These are phyloP conservation scores for Staphylotrichum longicolle DNA, from an alignment of 495 filamentous ascomycete species.

Conservation along the genomic window DNA sequence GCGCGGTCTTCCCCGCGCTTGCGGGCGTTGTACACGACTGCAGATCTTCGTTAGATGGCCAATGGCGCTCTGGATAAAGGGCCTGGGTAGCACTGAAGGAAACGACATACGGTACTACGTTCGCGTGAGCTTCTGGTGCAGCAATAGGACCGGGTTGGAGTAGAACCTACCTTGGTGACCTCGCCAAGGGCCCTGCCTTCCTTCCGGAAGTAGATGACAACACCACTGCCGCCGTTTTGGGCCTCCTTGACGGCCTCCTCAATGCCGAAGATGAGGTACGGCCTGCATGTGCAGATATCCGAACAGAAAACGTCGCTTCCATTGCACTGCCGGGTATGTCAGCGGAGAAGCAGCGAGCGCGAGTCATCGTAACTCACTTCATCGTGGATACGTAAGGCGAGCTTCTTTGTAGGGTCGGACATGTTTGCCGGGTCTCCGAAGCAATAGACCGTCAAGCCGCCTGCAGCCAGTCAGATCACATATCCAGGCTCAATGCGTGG, in stretches of 20 bases:
- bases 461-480: slow-evolving; percentile 44
- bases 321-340: slow-evolving; percentile 60
- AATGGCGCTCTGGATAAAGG: slow-evolving; percentile 12
- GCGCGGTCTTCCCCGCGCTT: slow-evolving; percentile 82
- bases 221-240: slow-evolving; percentile 88
- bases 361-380: slow-evolving; percentile 49
- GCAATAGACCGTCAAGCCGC: slow-evolving; percentile 93
- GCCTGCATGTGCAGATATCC: slow-evolving; percentile 96
- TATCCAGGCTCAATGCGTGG: background rate
- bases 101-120: slow-evolving; percentile 48
- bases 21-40: slow-evolving; percentile 92
- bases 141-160: background rate
- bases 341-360: slow-evolving; percentile 16
- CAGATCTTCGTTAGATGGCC: slow-evolving; percentile 34
- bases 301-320: slow-evolving; percentile 97
- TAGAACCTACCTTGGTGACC: slow-evolving; percentile 72
- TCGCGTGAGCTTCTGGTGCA: slow-evolving; percentile 24
- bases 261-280: slow-evolving; percentile 95
- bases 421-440: slow-evolving; percentile 94
- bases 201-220: slow-evolving; percentile 99
- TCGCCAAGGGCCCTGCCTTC: slow-evolving; percentile 95
- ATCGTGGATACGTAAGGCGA: slow-evolving; percentile 92
- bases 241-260: slow-evolving; percentile 96
- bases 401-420: slow-evolving; percentile 76
- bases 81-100: slow-evolving; percentile 5